phyloP scores from a whole-genome alignment of 768 basidiomycete species.

The Filobasidium floriforme region DNA sequence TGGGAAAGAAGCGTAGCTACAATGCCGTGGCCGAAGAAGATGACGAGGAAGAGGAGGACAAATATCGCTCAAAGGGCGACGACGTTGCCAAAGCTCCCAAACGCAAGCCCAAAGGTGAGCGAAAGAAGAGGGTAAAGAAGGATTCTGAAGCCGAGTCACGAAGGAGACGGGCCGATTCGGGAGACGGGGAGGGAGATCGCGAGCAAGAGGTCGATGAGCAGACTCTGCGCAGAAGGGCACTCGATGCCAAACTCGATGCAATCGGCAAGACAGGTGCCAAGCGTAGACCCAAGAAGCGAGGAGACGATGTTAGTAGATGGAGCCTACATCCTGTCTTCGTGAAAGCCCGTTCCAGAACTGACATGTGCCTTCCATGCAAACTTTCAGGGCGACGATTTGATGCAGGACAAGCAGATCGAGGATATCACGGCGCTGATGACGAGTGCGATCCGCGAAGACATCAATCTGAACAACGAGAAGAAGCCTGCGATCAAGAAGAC shows the following conservation, averaged over 20 bases:
- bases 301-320: slow-evolving; percentile 57
- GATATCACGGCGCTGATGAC: slow-evolving; percentile 54
- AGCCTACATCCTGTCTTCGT: neutral
- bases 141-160: slow-evolving; percentile 43
- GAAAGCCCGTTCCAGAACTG: neutral
- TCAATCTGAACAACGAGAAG: slow-evolving; percentile 71
- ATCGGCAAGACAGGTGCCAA: slow-evolving; percentile 58
- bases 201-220: neutral
- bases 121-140: slow-evolving; percentile 49
- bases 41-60: slow-evolving; percentile 31
- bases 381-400: slow-evolving; percentile 16
- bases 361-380: neutral
- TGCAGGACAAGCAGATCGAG: slow-evolving; percentile 24
- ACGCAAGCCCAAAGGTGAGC: slow-evolving; percentile 50
- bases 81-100: slow-evolving; percentile 41
- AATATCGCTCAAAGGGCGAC: slow-evolving; percentile 32
- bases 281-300: slow-evolving; percentile 58
- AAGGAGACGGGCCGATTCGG: slow-evolving; percentile 55
- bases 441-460: slow-evolving; percentile 74
- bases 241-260: slow-evolving; percentile 78
- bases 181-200: slow-evolving; percentile 23
- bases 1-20: slow-evolving; percentile 32
- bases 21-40: slow-evolving; percentile 39
- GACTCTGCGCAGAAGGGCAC: slow-evolving; percentile 52
- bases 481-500: slow-evolving; percentile 78